Conservation (phyloP, 352 stramenopile genomes). For the Pythium coloratum region DNA sequence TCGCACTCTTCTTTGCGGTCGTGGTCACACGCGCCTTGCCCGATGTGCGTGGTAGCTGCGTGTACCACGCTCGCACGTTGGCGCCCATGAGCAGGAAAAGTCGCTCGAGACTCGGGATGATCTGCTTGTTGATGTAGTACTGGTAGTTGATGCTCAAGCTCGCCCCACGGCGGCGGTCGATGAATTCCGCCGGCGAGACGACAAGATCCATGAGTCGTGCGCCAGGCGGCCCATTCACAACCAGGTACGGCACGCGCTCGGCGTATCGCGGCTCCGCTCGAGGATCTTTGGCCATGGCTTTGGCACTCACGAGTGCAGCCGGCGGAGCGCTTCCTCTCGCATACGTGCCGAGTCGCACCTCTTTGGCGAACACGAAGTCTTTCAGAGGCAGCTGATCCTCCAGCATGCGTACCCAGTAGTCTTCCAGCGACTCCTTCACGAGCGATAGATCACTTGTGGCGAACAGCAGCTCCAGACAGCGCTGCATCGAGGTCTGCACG, state of each 20-base stretch:
- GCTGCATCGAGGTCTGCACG: conserved; percentile 72
- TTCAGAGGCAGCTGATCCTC: conserved; percentile 61
- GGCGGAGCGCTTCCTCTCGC: conserved; percentile 56
- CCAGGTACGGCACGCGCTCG: conserved; percentile 90
- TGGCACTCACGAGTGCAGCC: conserved; percentile 74
- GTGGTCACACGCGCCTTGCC: conserved; percentile 52
- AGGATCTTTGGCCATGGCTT: conserved; percentile 78
- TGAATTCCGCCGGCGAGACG: conserved; percentile 73
- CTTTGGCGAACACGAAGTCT: conserved; percentile 86
- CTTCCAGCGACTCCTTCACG: conserved; percentile 62
- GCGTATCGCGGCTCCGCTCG: conserved; percentile 78
- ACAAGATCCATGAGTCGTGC: conserved; percentile 91
- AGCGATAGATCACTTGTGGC: conserved; percentile 65
- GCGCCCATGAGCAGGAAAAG: conserved; percentile 79
- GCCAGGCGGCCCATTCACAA: conserved; percentile 86
- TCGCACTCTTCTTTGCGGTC: conserved; percentile 10
- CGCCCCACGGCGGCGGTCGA: conserved; percentile 27
- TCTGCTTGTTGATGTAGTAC: conserved; percentile 93
- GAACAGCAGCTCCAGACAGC: conserved; percentile 67
- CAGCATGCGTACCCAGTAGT: conserved; percentile 70
- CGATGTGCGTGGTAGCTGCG: conserved; percentile 49
- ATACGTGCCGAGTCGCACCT: conserved; percentile 86
- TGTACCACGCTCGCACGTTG: conserved; percentile 78
- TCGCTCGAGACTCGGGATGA: conserved; percentile 76
- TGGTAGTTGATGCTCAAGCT: conserved; percentile 83